A percentile compares a stretch with the other conserved stretches of the same genome.
These are phyloP conservation scores for Vanilla planifolia DNA, from an alignment of 106 monocot species.

Conservation along the genomic window DNA sequence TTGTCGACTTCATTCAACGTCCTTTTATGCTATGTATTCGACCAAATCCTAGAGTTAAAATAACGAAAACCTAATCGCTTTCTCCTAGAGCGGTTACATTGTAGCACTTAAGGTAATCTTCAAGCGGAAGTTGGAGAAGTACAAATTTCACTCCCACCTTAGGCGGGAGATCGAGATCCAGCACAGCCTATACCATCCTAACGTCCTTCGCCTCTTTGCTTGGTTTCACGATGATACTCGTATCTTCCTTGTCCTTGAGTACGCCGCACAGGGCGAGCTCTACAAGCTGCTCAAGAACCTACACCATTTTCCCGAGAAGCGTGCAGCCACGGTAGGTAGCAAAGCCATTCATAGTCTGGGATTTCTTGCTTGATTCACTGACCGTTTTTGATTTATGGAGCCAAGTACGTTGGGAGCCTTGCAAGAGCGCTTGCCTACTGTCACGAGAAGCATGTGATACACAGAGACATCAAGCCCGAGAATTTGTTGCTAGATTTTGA, in stretches of 20 bases:
- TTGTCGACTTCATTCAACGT: not conserved
- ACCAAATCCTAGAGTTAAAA: constrained; percentile 2
- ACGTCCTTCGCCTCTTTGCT: constrained; percentile 72
- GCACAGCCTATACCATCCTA: constrained; percentile 57
- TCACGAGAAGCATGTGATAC: constrained; percentile 92
- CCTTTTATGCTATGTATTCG: not conserved
- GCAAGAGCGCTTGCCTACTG: constrained; percentile 71
- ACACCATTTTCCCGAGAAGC: constrained; percentile 54
- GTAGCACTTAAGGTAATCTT: constrained; percentile 84
- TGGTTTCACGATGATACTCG: constrained; percentile 87
- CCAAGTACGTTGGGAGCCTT: constrained; percentile 80
- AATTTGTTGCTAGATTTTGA: constrained; percentile 80
- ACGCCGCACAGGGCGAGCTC: constrained; percentile 66
- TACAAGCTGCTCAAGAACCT: constrained; percentile 72
- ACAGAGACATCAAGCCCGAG: constrained; percentile 98
- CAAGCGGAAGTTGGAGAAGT: constrained; percentile 86
- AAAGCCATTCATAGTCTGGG: not conserved
- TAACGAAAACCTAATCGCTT: not conserved
- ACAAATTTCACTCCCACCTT: constrained; percentile 64
- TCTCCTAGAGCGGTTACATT: constrained; percentile 60
- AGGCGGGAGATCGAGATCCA: constrained; percentile 91
- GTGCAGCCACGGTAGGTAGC: constrained; percentile 64
- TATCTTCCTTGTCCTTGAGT: constrained; percentile 81
- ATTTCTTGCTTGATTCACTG: constrained; percentile 34
- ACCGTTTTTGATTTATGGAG: not conserved